A percentile compares a stretch with the other conserved stretches of the same genome.
These are phyloP conservation scores for Dioscorea zingiberensis DNA, from an alignment of 106 monocot species.

Conservation along the genomic window DNA sequence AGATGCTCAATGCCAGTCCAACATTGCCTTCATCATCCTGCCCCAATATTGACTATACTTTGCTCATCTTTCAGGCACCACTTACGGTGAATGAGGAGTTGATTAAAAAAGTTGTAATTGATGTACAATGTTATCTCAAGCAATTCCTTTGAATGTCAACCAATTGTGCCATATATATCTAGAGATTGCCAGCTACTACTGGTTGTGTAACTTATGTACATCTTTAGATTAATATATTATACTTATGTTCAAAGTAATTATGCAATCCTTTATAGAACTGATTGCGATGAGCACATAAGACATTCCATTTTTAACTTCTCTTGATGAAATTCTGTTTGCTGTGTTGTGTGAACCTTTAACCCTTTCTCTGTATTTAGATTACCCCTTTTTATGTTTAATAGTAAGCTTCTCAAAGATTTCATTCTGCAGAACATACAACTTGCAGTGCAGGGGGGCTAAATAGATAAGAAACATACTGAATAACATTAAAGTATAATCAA, in stretches of 20 bases:
- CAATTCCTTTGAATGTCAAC: background rate
- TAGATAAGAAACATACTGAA: no score
- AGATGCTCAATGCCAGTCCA: background rate
- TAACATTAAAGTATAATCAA: background rate
- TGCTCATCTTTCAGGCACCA: slow-evolving; percentile 10
- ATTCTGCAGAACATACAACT: no score
- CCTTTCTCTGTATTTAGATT: no score
- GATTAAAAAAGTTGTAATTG: background rate
- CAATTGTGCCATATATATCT: background rate
- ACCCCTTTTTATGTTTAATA: no score
- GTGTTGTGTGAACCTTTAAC: no score
- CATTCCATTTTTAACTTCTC: no score
- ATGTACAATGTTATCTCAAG: background rate
- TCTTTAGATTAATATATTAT: background rate
- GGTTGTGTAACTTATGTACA: background rate
- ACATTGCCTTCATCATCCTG: background rate
- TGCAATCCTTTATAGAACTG: no score
- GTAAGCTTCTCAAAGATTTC: no score
- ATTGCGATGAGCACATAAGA: no score
- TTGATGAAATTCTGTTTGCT: no score
- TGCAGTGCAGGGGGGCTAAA: no score
- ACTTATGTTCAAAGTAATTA: no score
- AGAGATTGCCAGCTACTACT: background rate
- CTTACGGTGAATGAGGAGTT: slow-evolving; percentile 1
- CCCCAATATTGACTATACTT: background rate